These are phyloP conservation scores for Spinacia oleracea DNA, from an alignment of 179 eudicot species.

Conservation along the genomic window DNA sequence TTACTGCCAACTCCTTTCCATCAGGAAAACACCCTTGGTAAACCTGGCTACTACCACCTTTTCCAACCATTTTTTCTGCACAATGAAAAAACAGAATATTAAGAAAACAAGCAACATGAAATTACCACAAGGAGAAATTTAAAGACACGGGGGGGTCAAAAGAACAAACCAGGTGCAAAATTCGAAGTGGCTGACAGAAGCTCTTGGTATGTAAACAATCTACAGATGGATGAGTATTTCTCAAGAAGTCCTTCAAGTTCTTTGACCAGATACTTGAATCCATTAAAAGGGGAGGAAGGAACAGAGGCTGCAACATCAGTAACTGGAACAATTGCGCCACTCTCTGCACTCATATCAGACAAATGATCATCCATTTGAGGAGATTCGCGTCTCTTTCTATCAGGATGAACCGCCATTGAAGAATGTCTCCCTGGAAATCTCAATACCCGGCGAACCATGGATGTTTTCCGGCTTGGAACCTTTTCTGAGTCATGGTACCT, in stretches of 20 bases:
- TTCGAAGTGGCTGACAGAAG: slow-evolving; percentile 46
- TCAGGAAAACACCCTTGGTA: slow-evolving; percentile 45
- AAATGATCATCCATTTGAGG: slow-evolving; percentile 29
- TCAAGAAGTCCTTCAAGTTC: slow-evolving; percentile 41
- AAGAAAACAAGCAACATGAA: slow-evolving; percentile 7
- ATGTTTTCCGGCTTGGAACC: slow-evolving; percentile 31
- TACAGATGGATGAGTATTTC: slow-evolving; percentile 49
- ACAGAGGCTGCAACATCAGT: slow-evolving; percentile 22
- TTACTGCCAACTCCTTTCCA: slow-evolving; percentile 50
- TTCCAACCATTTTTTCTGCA: slow-evolving; percentile 47
- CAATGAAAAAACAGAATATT: background rate
- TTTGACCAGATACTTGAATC: slow-evolving; percentile 29
- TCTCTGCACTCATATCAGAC: slow-evolving; percentile 27
- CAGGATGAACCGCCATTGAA: slow-evolving; percentile 43
- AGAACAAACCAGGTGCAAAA: slow-evolving; percentile 42
- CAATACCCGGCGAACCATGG: slow-evolving; percentile 33
- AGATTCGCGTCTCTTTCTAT: slow-evolving; percentile 33
- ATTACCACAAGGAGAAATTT: background rate
- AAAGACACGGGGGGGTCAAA: background rate
- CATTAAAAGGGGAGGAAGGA: slow-evolving; percentile 30
- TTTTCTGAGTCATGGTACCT: slow-evolving; percentile 27
- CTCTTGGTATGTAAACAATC: slow-evolving; percentile 46
- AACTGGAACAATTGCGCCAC: slow-evolving; percentile 38
- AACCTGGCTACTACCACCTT: slow-evolving; percentile 56
- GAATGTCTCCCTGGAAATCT: slow-evolving; percentile 33